Evolutionary conservation across 495 filamentous ascomycete genomes (phyloP), one percentile per base, ranked within the genome.

Genomic region (Neurospora sp.): DNA sequence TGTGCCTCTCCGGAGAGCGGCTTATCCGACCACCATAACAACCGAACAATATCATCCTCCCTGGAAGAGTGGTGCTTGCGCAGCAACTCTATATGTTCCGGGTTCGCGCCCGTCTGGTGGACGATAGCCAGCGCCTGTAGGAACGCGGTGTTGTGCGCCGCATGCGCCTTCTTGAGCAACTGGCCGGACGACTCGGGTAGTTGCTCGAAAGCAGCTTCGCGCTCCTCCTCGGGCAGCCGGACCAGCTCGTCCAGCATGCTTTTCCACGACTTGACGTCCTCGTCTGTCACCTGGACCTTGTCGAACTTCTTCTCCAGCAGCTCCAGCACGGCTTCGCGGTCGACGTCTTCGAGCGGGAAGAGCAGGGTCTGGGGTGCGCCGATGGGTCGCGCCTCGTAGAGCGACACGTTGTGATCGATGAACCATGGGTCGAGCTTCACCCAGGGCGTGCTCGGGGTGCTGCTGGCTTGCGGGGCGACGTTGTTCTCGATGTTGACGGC

Each of bases 351-450:
- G 8, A 80, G 74, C 6, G 71, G 76, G 6, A 69, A 44, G 14
- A 78, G 72, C 16, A 71, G 4, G 9, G 72, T 74, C 9, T 59
- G 37, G 9, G 74, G 69, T 5, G 9, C 61, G 31, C 74, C 74
- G 44, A 75, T 71, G 37, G 77, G 72, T 4, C 74, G 74, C 10
- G 70, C 27, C 65, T 80, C 77, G 73, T 79, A 78, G 31, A 80
- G 74, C 10, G 76, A 77, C 42, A 82, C 72, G 44, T 79, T 45
- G 1, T 73, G 40, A 37, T 81, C 72, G 44, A 79, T 69, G 76
- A 89, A 88, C 70, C 82, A 84, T 9, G 77, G 73, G 9, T 86
- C 84, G 27, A 88, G 40, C 27, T 79, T 72, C 4, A 86, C 74
- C 22, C 82, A 79, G 3, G 86, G 40, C 14, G 37, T 42, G 31